Base-by-base conservation (phyloP, 176 grass and related monocot genomes). In the Musa acuminata region DNA sequence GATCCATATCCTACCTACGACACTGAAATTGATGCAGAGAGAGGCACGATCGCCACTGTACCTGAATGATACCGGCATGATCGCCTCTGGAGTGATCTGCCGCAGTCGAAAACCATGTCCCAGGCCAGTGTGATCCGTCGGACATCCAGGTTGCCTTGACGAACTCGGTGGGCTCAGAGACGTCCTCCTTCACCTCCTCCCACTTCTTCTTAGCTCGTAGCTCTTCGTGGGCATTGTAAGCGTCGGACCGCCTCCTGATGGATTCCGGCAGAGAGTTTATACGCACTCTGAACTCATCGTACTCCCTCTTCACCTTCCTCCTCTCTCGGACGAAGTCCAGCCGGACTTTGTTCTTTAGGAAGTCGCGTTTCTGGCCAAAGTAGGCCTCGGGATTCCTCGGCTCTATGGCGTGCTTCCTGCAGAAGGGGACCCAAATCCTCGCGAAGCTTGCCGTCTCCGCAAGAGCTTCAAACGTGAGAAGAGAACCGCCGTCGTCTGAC, bases 11-110 rank as follows among this genome's bases (percentile, higher is more conserved):
- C 21, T 6, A 20, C 13, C 20, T 14, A 14, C 14, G 17, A 62
- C 6, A 62, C 10, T 8, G 13, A 59, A 71, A 72, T 13, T 17
- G 68, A 79, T 71, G 3, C 23, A 29, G 0, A 71, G 16, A 63
- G 50, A n/a, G 5, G 20, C 6, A n/a, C 4, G 57, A 62, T 14
- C 6, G 7, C 17, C 14, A 52, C 16, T 20, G 52, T 26, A 96
- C 92, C 89, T 99, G 90, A 80, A 99, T 94, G 65, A 93, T 93
- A 69, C 95, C 90, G 8, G 90, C 88, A 49, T 98, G 95, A 78
- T 98, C 84, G 1, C 84, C 90, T 24, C 95, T 92, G 0, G 95
- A 74, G 26, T 98, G 95, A 43, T 98, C 90, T 0, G 84, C 11
- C 0, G 78, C 74, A 11, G 86, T 49, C 1, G 74, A 8, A 51